Evolutionary conservation across 495 filamentous ascomycete species (phyloP).

Genomic region (Daldinia grandis): DNA sequence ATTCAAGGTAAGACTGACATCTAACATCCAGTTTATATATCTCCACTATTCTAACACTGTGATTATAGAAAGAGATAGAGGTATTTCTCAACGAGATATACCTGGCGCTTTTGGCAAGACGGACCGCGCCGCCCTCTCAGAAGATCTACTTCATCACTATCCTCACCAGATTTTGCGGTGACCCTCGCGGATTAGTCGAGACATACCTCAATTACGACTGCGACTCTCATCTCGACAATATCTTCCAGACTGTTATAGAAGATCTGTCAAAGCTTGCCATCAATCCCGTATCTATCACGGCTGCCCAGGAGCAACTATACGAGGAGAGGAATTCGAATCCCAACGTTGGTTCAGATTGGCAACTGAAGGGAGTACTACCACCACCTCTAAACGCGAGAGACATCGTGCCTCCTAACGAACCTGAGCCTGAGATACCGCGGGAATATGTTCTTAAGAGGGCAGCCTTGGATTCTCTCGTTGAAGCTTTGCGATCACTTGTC

Average conservation of each 20-base stretch:
- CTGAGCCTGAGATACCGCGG: slow-evolving; percentile 73
- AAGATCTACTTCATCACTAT: slow-evolving; percentile 91
- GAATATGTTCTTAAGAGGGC: slow-evolving; percentile 90
- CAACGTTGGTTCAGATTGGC: slow-evolving; percentile 73
- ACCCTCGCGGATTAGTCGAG: slow-evolving; percentile 90
- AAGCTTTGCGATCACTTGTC: slow-evolving; percentile 86
- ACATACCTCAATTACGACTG: slow-evolving; percentile 99
- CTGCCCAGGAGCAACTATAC: slow-evolving; percentile 82
- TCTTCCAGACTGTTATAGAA: slow-evolving; percentile 94
- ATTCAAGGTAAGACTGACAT: slow-evolving; percentile 74
- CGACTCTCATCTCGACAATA: slow-evolving; percentile 93
- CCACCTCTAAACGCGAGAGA: slow-evolving; percentile 83
- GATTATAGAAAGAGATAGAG: slow-evolving; percentile 89
- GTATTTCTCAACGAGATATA: slow-evolving; percentile 99
- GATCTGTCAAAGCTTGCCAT: slow-evolving; percentile 86
- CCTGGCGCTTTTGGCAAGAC: slow-evolving; percentile 87
- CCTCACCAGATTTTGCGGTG: slow-evolving; percentile 80
- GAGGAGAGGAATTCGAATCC: slow-evolving; percentile 76
- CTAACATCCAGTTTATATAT: neutral
- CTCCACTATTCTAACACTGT: slow-evolving; percentile 25
- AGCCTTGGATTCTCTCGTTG: slow-evolving; percentile 86
- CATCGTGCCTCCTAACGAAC: slow-evolving; percentile 66
- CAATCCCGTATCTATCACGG: slow-evolving; percentile 73
- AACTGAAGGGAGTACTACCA: slow-evolving; percentile 80
- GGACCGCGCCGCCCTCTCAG: slow-evolving; percentile 84